phyloP scores from a whole-genome alignment of 345 rosid species.

The Schrenkiella parvula region DNA sequence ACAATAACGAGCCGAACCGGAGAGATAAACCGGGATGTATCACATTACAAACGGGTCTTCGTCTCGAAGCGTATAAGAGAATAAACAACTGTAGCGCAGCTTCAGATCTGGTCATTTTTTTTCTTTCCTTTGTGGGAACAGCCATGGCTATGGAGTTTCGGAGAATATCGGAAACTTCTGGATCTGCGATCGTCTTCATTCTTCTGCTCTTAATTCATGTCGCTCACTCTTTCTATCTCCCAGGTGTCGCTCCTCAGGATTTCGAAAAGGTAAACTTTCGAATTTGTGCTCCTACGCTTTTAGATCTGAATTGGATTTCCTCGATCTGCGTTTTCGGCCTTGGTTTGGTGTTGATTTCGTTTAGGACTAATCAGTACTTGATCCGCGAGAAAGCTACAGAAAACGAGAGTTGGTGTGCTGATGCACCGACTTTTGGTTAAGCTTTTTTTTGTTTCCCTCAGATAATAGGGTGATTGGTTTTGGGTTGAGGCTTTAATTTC shows the following conservation, averaged over 20 bases:
- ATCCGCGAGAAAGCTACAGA: neutral
- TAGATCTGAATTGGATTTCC: conserved; percentile 30
- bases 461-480: neutral
- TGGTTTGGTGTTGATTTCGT: neutral
- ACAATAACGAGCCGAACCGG: conserved; percentile 14
- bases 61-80: conserved; percentile 29
- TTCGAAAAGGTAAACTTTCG: conserved; percentile 57
- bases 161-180: conserved; percentile 18
- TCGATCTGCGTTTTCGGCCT: conserved; percentile 6
- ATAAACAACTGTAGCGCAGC: conserved; percentile 15
- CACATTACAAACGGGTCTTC: neutral
- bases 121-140: conserved; percentile 13
- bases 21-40: conserved; percentile 15
- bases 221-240: conserved; percentile 82
- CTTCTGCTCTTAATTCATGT: conserved; percentile 50
- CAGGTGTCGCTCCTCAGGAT: conserved; percentile 97
- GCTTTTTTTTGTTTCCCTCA: neutral
- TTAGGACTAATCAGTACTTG: neutral
- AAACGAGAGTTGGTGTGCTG: conserved; percentile 3
- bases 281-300: conserved; percentile 1
- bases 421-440: conserved; percentile 18
- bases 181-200: conserved; percentile 32
- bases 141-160: conserved; percentile 42
- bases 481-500: neutral
- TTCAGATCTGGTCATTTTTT: conserved; percentile 30